Conservation (phyloP, 179 eudicot genomes). For the Silene coronaria region DNA sequence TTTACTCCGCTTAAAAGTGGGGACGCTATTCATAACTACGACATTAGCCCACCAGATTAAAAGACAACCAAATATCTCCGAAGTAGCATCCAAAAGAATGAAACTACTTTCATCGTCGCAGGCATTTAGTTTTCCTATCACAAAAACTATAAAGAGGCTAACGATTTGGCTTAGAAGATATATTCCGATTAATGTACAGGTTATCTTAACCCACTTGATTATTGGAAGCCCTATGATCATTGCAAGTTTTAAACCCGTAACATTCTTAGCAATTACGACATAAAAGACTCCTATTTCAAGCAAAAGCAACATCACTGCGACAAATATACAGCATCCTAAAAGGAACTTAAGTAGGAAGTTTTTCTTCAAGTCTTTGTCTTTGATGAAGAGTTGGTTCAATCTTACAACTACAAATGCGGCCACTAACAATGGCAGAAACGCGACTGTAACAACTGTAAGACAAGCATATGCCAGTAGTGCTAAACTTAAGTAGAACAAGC, state of each 20-base stretch:
- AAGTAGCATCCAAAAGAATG: background rate
- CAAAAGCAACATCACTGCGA: too few relatives aligned
- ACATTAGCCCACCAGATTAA: background rate
- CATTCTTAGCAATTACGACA: constrained; percentile 2
- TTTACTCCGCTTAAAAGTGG: background rate
- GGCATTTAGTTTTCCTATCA: background rate
- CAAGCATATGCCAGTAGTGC: background rate
- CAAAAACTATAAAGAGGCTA: background rate
- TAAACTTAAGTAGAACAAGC: background rate
- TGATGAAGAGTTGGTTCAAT: background rate
- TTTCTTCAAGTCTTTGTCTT: background rate
- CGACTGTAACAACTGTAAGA: background rate
- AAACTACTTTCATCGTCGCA: background rate
- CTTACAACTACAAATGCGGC: background rate
- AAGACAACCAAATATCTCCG: background rate
- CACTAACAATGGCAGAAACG: background rate
- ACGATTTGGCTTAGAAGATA: background rate
- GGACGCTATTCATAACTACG: background rate
- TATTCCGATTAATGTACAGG: constrained; percentile 1
- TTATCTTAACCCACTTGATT: constrained; percentile 8
- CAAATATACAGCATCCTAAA: too few relatives aligned
- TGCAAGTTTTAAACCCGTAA: constrained; percentile 1
- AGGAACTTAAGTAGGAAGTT: too few relatives aligned
- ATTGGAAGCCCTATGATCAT: background rate
- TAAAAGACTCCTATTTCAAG: too few relatives aligned